phyloP scores from a whole-genome alignment of 1,284 basidiomycete genomes.

The Cystobasidium pallidum region DNA sequence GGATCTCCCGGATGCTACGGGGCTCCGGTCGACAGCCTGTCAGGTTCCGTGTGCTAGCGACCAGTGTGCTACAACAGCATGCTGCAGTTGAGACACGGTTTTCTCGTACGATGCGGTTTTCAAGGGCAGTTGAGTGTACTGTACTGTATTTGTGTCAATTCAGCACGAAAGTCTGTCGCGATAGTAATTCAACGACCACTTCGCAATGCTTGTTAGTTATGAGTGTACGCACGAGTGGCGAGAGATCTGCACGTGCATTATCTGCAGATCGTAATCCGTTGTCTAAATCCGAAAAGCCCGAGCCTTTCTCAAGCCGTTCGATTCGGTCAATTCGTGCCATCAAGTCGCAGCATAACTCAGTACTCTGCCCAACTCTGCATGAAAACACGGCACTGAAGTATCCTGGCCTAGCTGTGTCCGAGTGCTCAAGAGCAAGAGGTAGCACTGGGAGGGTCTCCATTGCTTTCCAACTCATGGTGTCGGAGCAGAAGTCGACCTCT shows the following conservation, averaged over 20 bases:
- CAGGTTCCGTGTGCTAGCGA: slow-evolving; percentile 16
- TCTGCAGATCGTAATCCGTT: not conserved
- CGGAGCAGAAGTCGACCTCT: not conserved
- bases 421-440: not conserved
- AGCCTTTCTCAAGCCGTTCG: not conserved
- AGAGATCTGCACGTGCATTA: not conserved
- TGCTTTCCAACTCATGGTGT: not conserved
- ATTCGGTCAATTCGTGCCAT: not conserved
- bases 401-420: no score
- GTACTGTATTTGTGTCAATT: no score
- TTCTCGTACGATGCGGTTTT: no score
- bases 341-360: not conserved
- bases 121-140: not conserved
- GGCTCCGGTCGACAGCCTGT: not conserved
- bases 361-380: not conserved
- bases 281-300: slow-evolving; percentile 12
- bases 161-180: not conserved
- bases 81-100: slow-evolving; percentile 16
- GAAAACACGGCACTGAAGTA: not conserved
- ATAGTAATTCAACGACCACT: not conserved
- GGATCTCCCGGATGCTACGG: not conserved
- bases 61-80: slow-evolving; percentile 11
- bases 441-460: no score
- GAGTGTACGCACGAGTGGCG: not conserved
- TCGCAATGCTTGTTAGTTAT: no score